Conservation (phyloP, 148 eudicot genomes). For the Vaccinium darrowii region DNA sequence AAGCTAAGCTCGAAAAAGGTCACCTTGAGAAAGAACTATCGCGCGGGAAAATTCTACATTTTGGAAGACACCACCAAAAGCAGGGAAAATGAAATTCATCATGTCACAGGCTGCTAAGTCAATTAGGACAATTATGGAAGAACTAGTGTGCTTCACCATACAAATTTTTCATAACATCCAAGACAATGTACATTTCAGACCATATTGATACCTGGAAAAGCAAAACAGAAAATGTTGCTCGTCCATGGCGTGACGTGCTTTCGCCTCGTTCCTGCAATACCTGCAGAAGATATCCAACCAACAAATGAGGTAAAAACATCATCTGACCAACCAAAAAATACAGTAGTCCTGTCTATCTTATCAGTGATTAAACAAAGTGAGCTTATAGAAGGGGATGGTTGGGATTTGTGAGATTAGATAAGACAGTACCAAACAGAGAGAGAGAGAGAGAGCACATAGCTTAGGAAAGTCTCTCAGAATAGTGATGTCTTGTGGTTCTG, state of each 20-base stretch:
- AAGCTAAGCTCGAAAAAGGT: constrained; percentile 2
- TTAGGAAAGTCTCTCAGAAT: no score
- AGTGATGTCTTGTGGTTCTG: no score
- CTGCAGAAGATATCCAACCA: constrained; percentile 40
- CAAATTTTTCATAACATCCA: constrained; percentile 4
- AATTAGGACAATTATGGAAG: neutral
- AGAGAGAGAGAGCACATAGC: no score
- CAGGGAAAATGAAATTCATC: neutral
- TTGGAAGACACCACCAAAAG: neutral
- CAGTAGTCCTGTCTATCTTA: no score
- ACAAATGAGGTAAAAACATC: neutral
- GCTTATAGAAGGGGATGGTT: no score
- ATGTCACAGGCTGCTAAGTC: constrained; percentile 8
- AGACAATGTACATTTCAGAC: constrained; percentile 4
- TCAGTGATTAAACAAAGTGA: no score
- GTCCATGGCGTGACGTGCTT: constrained; percentile 99
- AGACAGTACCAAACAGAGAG: no score
- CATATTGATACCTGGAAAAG: constrained; percentile 75
- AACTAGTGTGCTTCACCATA: neutral
- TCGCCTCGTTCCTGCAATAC: constrained; percentile 99
- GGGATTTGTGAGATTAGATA: no score
- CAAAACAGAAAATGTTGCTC: constrained; percentile 96
- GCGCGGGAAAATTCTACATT: neutral
- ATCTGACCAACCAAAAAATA: neutral
- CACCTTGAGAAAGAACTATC: constrained; percentile 3